Percentiles rank a stretch among this genome's conserved stretches.
These are phyloP conservation scores for Fusarium lateritium DNA, from an alignment of 2,329 filamentous ascomycete genomes.

Conservation along the genomic window DNA sequence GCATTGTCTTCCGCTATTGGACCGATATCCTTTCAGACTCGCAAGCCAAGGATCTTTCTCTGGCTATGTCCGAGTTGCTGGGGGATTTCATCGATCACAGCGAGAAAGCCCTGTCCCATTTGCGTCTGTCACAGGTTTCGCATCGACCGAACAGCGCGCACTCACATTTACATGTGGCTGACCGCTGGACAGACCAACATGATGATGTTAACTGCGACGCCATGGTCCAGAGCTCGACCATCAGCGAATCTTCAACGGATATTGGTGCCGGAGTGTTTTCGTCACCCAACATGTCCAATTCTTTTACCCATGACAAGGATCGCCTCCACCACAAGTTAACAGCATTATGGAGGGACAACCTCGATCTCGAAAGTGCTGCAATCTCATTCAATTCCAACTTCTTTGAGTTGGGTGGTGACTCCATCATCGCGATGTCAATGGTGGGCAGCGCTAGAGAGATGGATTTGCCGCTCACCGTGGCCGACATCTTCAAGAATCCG, in stretches of 20 bases:
- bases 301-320: constrained; percentile 9
- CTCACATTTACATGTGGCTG: neutral
- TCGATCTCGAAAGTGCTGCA: constrained; percentile 3
- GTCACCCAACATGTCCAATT: constrained; percentile 6
- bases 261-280: constrained; percentile 13
- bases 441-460: constrained; percentile 32
- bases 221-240: constrained; percentile 1
- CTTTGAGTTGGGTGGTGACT: constrained; percentile 41
- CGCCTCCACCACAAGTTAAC: constrained; percentile 30
- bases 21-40: constrained; percentile 28
- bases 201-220: neutral
- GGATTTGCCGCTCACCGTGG: constrained; percentile 34
- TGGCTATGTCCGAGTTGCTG: constrained; percentile 36
- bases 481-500: constrained; percentile 43
- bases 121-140: constrained; percentile 17
- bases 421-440: constrained; percentile 45
- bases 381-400: constrained; percentile 34
- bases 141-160: neutral
- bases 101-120: constrained; percentile 33
- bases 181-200: constrained; percentile 4
- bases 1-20: constrained; percentile 46
- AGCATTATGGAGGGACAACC: constrained; percentile 27
- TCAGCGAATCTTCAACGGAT: constrained; percentile 24
- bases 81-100: constrained; percentile 35
- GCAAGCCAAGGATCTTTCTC: constrained; percentile 38